These are phyloP conservation scores for Coffea canephora DNA, from an alignment of 257 asterid genomes.

Conservation along the genomic window DNA sequence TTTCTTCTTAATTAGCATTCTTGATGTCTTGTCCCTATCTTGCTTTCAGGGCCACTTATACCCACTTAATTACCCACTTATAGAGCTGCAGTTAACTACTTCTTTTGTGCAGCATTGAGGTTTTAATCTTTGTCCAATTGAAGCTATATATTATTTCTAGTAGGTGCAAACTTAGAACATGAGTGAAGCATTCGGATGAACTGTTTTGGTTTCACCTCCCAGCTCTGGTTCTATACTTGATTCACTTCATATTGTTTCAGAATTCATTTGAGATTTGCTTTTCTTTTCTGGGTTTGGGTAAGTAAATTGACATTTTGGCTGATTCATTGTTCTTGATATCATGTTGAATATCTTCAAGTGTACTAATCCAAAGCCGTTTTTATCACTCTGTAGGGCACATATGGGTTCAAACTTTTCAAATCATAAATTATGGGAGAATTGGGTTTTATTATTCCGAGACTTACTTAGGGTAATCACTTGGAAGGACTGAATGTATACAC, in stretches of 20 bases:
- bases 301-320: conserved; percentile 2
- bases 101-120: background rate
- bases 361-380: no score
- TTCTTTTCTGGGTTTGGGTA: conserved; percentile 90
- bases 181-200: conserved; percentile 66
- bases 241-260: conserved; percentile 92
- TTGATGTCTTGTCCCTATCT: no score
- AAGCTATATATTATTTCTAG: conserved; percentile 61
- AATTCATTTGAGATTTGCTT: conserved; percentile 83
- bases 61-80: background rate
- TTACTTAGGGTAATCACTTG: no score
- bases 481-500: no score
- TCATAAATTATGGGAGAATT: no score
- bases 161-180: conserved; percentile 76
- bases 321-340: background rate
- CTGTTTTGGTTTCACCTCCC: conserved; percentile 80
- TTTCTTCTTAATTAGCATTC: no score
- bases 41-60: no score
- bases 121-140: background rate
- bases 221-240: conserved; percentile 58
- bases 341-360: no score
- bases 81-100: background rate
- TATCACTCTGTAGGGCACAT: no score
- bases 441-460: no score
- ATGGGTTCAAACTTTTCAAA: no score